Base-by-base conservation (phyloP, 352 stramenopile species). In the Thalassiosira oceanica region DNA sequence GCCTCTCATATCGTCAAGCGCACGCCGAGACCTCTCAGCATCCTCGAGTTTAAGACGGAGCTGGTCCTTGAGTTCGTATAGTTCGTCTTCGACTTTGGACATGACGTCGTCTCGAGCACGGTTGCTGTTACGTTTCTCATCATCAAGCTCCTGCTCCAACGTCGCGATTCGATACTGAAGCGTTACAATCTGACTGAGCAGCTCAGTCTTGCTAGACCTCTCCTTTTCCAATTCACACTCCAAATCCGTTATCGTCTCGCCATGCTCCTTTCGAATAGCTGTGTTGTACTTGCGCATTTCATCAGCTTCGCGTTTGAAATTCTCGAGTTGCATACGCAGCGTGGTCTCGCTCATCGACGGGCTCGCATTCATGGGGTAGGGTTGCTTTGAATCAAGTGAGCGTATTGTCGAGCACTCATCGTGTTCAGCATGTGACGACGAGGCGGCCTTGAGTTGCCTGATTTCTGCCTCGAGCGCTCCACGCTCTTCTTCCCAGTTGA, bases 211-310 rank as follows among this genome's bases (percentile, higher is more conserved):
- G 11, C 48, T 43, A 0, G 8, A 21, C 23, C 66, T 28, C 31
- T 77, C 66, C 15, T 56, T 54, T n/a, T 57, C 53, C 28, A 77
- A 53, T 27, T 77, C 66, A 3, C 13, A 43, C 33, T 77, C 66
- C 11, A 77, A 45, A 11, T 69, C 51, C 6, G 28, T 13, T 36
- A 77, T 61, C 13, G 66, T 77, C 26, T 66, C 50, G 11, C 55
- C 35, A 35, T 77, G 66, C 44, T 77, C 58, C 23, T 66, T 71
- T n/a, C 66, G 33, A 3, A 77, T 71, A 7, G 35, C 44, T 35
- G 66, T 20, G 20, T 69, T 70, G 27, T 51, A 70, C 16, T 76
- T 76, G 21, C 66, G 66, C 66, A 76, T 66, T 23, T 76, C 57
- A 23, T 76, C 52, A 37, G 51, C 57, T 29, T 76, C 66, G 18